These are phyloP conservation scores for Psidium guajava DNA, from an alignment of 345 rosid species.

Conservation along the genomic window DNA sequence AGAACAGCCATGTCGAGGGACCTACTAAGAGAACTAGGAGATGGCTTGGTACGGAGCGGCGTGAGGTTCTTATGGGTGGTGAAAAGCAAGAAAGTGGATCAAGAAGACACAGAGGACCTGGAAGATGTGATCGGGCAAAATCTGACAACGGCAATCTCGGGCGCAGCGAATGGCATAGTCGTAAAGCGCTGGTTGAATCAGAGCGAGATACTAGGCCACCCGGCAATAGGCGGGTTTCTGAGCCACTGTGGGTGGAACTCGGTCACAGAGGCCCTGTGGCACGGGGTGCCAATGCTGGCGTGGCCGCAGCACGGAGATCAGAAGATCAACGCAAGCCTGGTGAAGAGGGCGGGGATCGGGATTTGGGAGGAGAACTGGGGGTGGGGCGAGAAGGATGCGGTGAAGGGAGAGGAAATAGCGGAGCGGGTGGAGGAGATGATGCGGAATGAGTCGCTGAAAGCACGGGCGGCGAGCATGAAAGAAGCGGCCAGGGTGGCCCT, in stretches of 20 bases:
- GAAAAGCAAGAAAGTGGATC: constrained; percentile 24
- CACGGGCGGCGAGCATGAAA: neutral
- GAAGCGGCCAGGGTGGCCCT: constrained; percentile 16
- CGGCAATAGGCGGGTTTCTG: constrained; percentile 22
- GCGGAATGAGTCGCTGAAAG: constrained; percentile 9
- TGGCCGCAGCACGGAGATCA: constrained; percentile 40
- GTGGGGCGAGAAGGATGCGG: neutral
- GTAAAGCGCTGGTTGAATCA: constrained; percentile 29
- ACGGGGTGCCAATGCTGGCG: constrained; percentile 26
- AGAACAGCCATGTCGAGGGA: constrained; percentile 16
- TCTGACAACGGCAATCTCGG: neutral
- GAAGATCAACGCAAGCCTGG: constrained; percentile 20
- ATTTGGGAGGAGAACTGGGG: constrained; percentile 16
- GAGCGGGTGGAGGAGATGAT: constrained; percentile 1
- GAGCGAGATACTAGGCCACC: constrained; percentile 15
- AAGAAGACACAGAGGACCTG: constrained; percentile 19
- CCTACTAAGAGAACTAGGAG: constrained; percentile 31
- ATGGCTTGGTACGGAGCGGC: constrained; percentile 19
- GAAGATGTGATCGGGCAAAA: constrained; percentile 16
- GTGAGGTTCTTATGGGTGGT: constrained; percentile 31
- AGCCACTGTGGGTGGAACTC: constrained; percentile 14
- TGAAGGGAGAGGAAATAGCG: constrained; percentile 6
- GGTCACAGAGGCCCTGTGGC: constrained; percentile 27
- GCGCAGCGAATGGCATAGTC: constrained; percentile 8
- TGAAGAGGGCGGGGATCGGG: constrained; percentile 16